phyloP scores from a whole-genome alignment of 2,329 filamentous ascomycete genomes.

The Colletotrichum spinosum region DNA sequence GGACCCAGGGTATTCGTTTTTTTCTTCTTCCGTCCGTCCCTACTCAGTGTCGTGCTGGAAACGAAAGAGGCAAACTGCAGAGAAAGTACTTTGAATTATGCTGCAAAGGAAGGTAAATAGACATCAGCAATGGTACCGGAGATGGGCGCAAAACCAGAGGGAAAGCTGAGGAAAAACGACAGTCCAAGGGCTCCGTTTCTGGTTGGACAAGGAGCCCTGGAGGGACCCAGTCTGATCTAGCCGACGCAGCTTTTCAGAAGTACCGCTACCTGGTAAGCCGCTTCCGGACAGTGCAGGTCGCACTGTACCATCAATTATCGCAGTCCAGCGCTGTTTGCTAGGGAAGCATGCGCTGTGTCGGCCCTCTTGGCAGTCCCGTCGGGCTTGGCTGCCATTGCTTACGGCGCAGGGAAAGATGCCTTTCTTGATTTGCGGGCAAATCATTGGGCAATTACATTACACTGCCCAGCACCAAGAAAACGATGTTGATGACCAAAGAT shows the following conservation, averaged over 20 bases:
- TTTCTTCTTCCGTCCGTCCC: not conserved
- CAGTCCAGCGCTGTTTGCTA: no score
- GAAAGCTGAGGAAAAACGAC: slow-evolving; percentile 26
- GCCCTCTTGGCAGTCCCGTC: slow-evolving; percentile 2
- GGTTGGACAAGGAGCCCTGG: slow-evolving; percentile 21
- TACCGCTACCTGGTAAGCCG: not conserved
- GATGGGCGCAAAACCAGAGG: slow-evolving; percentile 9
- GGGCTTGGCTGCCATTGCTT: slow-evolving; percentile 5
- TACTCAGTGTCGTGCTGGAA: not conserved
- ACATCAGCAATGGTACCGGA: slow-evolving; percentile 5
- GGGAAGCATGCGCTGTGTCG: no score
- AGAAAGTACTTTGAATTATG: not conserved
- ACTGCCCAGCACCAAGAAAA: not conserved
- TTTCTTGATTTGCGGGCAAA: slow-evolving; percentile 1
- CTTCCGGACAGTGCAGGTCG: slow-evolving; percentile 20
- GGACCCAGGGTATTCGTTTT: slow-evolving; percentile 3
- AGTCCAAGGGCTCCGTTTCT: slow-evolving; percentile 22
- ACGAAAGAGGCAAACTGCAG: not conserved
- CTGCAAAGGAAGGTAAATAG: not conserved
- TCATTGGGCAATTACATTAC: no score
- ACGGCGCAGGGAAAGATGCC: not conserved
- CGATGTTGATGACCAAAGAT: slow-evolving; percentile 14
- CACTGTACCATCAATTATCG: no score
- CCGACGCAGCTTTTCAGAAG: slow-evolving; percentile 10
- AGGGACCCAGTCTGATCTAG: slow-evolving; percentile 20